Percentiles rank a stretch among this genome's conserved stretches.
Conservation (phyloP, 805 yeast genomes). For the Starmerella asiatica region DNA sequence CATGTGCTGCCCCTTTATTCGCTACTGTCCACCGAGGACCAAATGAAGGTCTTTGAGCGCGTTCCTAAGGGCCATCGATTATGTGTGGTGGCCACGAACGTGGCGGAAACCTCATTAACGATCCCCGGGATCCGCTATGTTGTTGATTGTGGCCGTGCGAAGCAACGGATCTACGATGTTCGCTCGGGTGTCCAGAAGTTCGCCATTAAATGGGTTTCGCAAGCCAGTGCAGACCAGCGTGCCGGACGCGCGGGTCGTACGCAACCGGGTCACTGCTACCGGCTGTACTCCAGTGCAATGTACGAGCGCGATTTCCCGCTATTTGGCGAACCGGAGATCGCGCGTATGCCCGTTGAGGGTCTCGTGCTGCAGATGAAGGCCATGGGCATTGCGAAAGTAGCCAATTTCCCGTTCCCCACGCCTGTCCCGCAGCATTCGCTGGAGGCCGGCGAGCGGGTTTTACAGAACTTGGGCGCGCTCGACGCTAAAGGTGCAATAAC, state of each 20-base stretch:
- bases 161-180: constrained; percentile 71
- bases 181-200: constrained; percentile 85
- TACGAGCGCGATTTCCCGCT: constrained; percentile 73
- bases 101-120: constrained; percentile 94
- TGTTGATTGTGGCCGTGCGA: constrained; percentile 87
- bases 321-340: constrained; percentile 78
- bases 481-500: constrained; percentile 46
- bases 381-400: constrained; percentile 85
- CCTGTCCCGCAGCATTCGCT: constrained; percentile 61
- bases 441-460: constrained; percentile 49
- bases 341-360: constrained; percentile 92
- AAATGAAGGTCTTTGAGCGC: constrained; percentile 74
- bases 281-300: constrained; percentile 86
- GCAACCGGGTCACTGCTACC: constrained; percentile 95
- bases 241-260: constrained; percentile 97
- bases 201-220: constrained; percentile 81
- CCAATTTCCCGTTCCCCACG: constrained; percentile 93
- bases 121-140: constrained; percentile 93
- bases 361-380: constrained; percentile 91
- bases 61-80: constrained; percentile 80
- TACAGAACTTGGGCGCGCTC: constrained; percentile 69
- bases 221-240: constrained; percentile 92
- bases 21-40: constrained; percentile 83
- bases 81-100: constrained; percentile 91
- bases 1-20: constrained; percentile 90